Evolutionary conservation across 164 flowering plant genomes (phyloP), one percentile per base, ranked within the genome.

Genomic region (Kingdonia uniflora): DNA sequence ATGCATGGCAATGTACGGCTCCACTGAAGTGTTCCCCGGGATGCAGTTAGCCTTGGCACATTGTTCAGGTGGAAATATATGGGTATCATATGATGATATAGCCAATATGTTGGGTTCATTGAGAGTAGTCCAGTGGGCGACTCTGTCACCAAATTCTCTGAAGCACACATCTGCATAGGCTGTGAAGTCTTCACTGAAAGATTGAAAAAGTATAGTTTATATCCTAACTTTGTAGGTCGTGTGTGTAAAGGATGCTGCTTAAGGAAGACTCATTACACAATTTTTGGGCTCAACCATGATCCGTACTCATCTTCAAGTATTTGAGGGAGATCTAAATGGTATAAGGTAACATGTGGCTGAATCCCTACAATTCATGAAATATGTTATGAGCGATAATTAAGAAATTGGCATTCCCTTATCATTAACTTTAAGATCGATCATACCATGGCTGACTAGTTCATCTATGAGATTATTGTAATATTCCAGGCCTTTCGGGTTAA

Each of bases 381-480:
- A 17, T 13, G 42, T 26, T 14, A 20, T 29, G 35, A 29, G 35
- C 8, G 35, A 29, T 29, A 29, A 8, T 8, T 29, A 29, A 29
- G 4, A 29, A 8, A 29, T 29, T 8, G 4, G 4, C 35, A 29
- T 29, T 3, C n/a, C 26, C 2, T 21, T 22, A 4, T 1, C 15
- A 14, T 20, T 14, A 11, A 6, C 6, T 8, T 0, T 47, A 13
- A 6, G 25, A 37, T 2, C 35, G 12, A 52, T 5, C 57, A 54
- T 54, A 54, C 57, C 57, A 54, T 54, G 19, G 22, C 17, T 2
- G 13, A 59, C 52, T 14, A 74, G 63, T 48, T 70, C 77, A 20
- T 76, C 41, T 54, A 76, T 76, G 42, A 73, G 67, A 64, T 68
- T 71, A 62, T 71, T 76, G 70, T 76, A 76, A 58, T 68, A 73